A percentile compares a stretch with the other conserved stretches of the same genome.
Evolutionary conservation across 2,329 filamentous ascomycete genomes (phyloP).

Genomic region (Myriosclerotinia duriaeana): DNA sequence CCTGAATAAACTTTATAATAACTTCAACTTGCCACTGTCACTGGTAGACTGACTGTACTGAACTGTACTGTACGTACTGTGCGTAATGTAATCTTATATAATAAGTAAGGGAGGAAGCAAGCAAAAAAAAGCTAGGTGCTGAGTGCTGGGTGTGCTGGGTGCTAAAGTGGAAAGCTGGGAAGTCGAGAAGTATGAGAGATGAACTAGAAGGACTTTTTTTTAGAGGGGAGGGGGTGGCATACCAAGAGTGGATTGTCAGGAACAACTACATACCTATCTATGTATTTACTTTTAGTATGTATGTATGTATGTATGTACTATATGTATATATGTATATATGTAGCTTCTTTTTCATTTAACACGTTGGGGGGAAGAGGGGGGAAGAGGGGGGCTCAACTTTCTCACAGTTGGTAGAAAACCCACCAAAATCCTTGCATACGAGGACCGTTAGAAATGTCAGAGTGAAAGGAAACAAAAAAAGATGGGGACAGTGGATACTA

Average conservation of each 20-base stretch:
- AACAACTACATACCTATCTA: not conserved
- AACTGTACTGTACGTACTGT: too few relatives aligned
- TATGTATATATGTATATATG: too few relatives aligned
- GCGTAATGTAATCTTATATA: not conserved
- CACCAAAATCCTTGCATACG: constrained; percentile 16
- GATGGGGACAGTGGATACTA: constrained; percentile 1
- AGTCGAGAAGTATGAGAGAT: not conserved
- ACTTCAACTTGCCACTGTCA: too few relatives aligned
- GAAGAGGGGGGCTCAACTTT: not conserved
- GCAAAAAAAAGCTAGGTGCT: not conserved
- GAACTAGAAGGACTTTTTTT: not conserved
- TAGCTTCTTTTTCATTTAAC: too few relatives aligned
- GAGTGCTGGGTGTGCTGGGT: not conserved
- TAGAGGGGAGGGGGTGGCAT: not conserved
- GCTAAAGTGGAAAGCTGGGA: too few relatives aligned
- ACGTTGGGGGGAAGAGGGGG: too few relatives aligned
- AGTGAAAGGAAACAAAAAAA: not conserved
- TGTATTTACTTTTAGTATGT: too few relatives aligned
- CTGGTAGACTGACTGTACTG: not conserved
- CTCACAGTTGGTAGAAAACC: not conserved
- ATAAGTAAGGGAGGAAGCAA: not conserved
- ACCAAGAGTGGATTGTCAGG: not conserved
- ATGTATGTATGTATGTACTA: too few relatives aligned
- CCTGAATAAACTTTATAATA: not conserved
- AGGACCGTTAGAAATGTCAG: constrained; percentile 5